Base-by-base conservation (phyloP, 306 rosid species). In the Inga laurina region DNA sequence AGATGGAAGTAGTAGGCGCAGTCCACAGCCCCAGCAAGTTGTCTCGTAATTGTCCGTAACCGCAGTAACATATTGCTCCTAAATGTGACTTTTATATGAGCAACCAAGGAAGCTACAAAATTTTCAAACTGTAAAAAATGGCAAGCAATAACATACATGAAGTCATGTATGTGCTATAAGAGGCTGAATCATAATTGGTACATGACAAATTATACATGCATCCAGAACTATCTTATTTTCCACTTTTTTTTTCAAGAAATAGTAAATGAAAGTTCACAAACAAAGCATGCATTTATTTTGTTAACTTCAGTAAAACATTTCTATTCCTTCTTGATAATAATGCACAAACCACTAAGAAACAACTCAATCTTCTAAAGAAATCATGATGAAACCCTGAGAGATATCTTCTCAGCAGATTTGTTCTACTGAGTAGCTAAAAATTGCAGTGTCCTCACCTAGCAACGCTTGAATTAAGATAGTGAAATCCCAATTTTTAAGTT, bases 21-120 rank as follows among this genome's bases (percentile, higher is more conserved):
- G 82, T 82, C 99, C 99, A 84, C 99, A 96, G 57, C 97, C 99
- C 99, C 99, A 96, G 86, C 99, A 96, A 13, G 86, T 90, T 10
- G 91, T 91, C 85, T 94, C 95, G 19, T 54, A 72, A 75, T 89
- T 88, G 65, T 90, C 98, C 9, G 70, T 76, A 84, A 81, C 77
- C 67, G 78, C 79, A 48, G 90, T 77, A 83, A 91, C 85, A 75
- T 62, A 59, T 79, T 91, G 88, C 88, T 96, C 98, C 98, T 94
- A 87, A 81, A 92, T 76, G 83, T 57, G 89, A 91, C 87, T 89
- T 82, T 34, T 85, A 83, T 80, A 87, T 91, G 79, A 89, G 91
- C 87, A 82, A 85, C 88, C 83, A 88, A 81, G 82, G 81, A 82
- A 85, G 89, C 87, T 82, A 88, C 82, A 85, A 85, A 83, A 79